Evolutionary conservation across 176 grass and related monocot species (phyloP).

Genomic region (Phoenix roebelenii): DNA sequence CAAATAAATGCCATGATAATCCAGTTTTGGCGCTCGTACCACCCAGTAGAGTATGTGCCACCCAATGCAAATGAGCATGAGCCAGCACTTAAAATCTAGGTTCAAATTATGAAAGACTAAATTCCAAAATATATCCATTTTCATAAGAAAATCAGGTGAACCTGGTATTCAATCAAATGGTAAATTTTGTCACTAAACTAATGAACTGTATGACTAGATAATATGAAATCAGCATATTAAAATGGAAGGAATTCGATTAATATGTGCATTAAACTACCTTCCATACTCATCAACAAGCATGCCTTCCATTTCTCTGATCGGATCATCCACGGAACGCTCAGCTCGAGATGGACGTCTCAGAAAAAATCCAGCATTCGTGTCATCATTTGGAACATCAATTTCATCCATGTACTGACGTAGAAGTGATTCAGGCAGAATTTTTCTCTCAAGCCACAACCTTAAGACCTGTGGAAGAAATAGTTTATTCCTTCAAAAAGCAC

Average conservation of each 20-base stretch:
- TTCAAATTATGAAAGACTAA: no score
- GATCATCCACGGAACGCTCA: constrained; percentile 93
- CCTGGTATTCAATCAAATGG: no score
- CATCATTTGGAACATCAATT: constrained; percentile 67
- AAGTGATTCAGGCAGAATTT: constrained; percentile 82
- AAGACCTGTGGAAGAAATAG: constrained; percentile 57
- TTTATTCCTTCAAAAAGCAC: not conserved
- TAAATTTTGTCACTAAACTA: no score
- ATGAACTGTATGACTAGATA: no score
- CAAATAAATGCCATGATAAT: no score
- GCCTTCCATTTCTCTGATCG: constrained; percentile 94
- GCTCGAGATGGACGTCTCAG: constrained; percentile 59
- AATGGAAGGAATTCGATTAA: not conserved
- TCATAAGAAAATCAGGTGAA: no score
- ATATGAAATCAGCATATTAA: no score
- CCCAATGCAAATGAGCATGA: no score
- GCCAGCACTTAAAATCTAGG: no score
- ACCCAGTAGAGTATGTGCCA: no score
- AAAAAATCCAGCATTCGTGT: constrained; percentile 35
- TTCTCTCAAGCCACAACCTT: constrained; percentile 92
- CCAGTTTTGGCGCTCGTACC: no score
- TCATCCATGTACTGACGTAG: constrained; percentile 63
- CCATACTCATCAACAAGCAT: constrained; percentile 99
- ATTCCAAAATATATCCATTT: no score
- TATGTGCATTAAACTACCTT: constrained; percentile 46